Evolutionary conservation across 805 yeast genomes (phyloP), one percentile per base, ranked within the genome.

Genomic region (Metschnikowia peoriensis): DNA sequence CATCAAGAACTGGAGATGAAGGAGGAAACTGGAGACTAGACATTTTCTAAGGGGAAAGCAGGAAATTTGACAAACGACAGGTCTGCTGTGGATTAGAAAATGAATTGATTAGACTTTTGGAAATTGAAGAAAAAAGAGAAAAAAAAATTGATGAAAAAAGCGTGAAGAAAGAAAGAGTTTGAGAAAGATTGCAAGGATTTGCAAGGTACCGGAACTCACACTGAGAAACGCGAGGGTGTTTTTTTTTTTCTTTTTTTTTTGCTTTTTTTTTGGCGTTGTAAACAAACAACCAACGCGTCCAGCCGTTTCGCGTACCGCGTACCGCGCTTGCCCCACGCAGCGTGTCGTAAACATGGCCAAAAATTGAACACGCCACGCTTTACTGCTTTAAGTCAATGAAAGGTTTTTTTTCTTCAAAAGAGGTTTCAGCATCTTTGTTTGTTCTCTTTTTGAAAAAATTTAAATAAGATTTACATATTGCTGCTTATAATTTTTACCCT

Each of bases 21-120:
- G 83, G 83, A n/a, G 81, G 82, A 61, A 76, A 78, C 62, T 76
- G 80, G 32, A 55, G 58, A 35, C 55, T 55, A 22, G 63, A 57
- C 62, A 64, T 63, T 41, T 17, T 8, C 16, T 39, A 6, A 7
- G 11, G 41, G 5, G 22, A 22, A 22, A 22, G 22, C 22, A 22
- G 22, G 22, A 3, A 22, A 22, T 3, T 22, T 22, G 22, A 22
- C 29, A 16, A 27, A 11, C n/a, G 37, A 42, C 37, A 35, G 34
- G 34, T 28, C 37, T 28, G 35, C 14, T 9, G 35, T 22, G 22
- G 2, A 22, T 17, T 41, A 39, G 37, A 43, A 34, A 32, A 43
- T 12, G 12, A 6, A 28, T 28, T n/a, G 14, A 22, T 28, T 29
- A 15, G 16, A 16, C 22, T 22, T 32, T 32, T 32, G 14, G 14